These are phyloP conservation scores for Xylaria digitata DNA, from an alignment of 2,329 filamentous ascomycete species.

Conservation along the genomic window DNA sequence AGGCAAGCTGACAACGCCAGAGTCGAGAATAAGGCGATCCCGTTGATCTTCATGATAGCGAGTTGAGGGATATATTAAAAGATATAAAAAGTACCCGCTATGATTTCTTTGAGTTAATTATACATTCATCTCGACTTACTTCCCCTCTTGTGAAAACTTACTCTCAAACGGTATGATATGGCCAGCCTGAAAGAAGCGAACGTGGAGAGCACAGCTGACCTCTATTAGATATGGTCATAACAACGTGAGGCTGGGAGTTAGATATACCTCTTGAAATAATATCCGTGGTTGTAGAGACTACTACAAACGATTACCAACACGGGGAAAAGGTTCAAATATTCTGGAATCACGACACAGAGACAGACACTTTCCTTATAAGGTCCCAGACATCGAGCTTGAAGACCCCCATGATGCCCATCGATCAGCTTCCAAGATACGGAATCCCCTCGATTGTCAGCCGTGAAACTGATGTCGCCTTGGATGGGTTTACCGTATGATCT, in stretches of 20 bases:
- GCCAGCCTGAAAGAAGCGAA: slow-evolving; percentile 39
- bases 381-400: neutral
- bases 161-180: slow-evolving; percentile 43
- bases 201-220: slow-evolving; percentile 47
- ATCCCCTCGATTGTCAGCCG: slow-evolving; percentile 22
- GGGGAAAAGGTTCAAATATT: neutral
- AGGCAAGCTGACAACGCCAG: slow-evolving; percentile 46
- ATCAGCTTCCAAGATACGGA: slow-evolving; percentile 24
- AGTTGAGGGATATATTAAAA: slow-evolving; percentile 19
- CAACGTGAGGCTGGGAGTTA: neutral
- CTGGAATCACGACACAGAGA: neutral
- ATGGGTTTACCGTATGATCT: neutral
- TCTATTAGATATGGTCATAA: slow-evolving; percentile 27
- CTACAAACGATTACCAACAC: neutral
- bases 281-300: neutral
- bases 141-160: slow-evolving; percentile 27
- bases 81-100: slow-evolving; percentile 21
- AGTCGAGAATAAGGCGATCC: slow-evolving; percentile 41
- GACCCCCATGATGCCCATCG: neutral
- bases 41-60: slow-evolving; percentile 45
- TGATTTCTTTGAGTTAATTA: neutral
- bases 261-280: slow-evolving; percentile 29
- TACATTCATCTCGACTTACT: neutral
- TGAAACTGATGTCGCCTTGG: slow-evolving; percentile 30
- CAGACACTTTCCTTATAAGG: slow-evolving; percentile 21